Percentiles rank a stretch among this genome's conserved stretches.
Conservation (phyloP, 176 grass and related monocot species). For the Oryza nivara region DNA sequence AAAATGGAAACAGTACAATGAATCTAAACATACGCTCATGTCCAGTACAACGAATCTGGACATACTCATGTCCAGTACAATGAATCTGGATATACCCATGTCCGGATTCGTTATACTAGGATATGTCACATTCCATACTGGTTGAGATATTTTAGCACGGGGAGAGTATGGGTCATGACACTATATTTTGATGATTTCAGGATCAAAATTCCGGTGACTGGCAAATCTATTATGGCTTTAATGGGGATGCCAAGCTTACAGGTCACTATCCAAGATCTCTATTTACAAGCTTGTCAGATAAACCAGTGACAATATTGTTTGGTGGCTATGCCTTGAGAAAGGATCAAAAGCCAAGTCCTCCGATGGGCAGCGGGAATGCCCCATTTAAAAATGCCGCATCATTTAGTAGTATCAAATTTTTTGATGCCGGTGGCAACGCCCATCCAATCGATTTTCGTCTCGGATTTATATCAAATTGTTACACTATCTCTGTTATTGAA, state of each 20-base stretch:
- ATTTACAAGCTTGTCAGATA: not conserved
- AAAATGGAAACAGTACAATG: too few species aligned
- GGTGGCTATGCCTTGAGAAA: not conserved
- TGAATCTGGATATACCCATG: too few species aligned
- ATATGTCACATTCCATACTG: too few species aligned
- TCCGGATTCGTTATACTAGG: too few species aligned
- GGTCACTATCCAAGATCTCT: slow-evolving; percentile 1
- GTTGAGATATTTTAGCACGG: too few species aligned
- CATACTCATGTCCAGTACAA: too few species aligned
- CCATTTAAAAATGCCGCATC: not conserved
- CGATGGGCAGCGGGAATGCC: not conserved
- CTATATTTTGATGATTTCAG: not conserved
- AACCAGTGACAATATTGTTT: not conserved
- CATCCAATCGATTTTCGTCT: not conserved
- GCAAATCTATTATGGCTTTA: slow-evolving; percentile 19
- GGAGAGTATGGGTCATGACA: not conserved
- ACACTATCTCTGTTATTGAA: not conserved
- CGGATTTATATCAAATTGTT: not conserved
- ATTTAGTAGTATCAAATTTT: not conserved
- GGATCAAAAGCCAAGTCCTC: not conserved
- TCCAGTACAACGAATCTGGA: too few species aligned
- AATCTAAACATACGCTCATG: too few species aligned
- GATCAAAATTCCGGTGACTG: not conserved
- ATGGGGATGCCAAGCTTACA: not conserved
- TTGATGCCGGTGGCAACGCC: slow-evolving; percentile 1